phyloP scores from a whole-genome alignment of 2,329 filamentous ascomycete genomes.

The Hypoxylon sp. region DNA sequence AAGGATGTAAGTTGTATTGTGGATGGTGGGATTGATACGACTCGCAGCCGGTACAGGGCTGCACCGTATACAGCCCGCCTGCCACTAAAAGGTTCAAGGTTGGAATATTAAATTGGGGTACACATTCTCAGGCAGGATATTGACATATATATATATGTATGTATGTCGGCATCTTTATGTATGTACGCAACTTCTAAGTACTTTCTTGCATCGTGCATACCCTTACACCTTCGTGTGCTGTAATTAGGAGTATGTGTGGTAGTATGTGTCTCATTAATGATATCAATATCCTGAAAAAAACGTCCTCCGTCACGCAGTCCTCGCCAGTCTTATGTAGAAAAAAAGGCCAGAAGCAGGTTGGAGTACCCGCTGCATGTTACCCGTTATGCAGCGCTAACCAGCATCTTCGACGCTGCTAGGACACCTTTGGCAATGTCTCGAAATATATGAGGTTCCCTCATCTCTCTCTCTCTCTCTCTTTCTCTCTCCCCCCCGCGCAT shows the following conservation, averaged over 20 bases:
- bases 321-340: background rate
- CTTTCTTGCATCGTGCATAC: constrained; percentile 14
- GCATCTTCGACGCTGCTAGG: constrained; percentile 31
- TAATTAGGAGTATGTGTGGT: background rate
- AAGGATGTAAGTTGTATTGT: constrained; percentile 17
- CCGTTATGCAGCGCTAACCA: constrained; percentile 32
- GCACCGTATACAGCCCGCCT: constrained; percentile 29
- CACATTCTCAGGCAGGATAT: constrained; percentile 5
- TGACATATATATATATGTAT: background rate
- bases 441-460: constrained; percentile 22
- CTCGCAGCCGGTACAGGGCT: constrained; percentile 44
- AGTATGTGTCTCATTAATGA: constrained; percentile 26
- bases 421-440: constrained; percentile 22
- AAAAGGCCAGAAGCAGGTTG: constrained; percentile 19
- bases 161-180: constrained; percentile 1
- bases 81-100: constrained; percentile 22
- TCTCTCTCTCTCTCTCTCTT: background rate
- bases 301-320: constrained; percentile 10
- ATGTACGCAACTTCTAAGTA: constrained; percentile 9
- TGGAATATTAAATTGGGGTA: constrained; percentile 34
- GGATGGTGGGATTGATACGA: constrained; percentile 42
- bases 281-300: constrained; percentile 11
- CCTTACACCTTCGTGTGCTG: constrained; percentile 1
- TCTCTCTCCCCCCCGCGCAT: background rate
- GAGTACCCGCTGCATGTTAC: constrained; percentile 35